Percentiles rank a stretch among this genome's conserved stretches.
These are phyloP conservation scores for Hamamelis virginiana DNA, from an alignment of 164 flowering plant genomes.

Conservation along the genomic window DNA sequence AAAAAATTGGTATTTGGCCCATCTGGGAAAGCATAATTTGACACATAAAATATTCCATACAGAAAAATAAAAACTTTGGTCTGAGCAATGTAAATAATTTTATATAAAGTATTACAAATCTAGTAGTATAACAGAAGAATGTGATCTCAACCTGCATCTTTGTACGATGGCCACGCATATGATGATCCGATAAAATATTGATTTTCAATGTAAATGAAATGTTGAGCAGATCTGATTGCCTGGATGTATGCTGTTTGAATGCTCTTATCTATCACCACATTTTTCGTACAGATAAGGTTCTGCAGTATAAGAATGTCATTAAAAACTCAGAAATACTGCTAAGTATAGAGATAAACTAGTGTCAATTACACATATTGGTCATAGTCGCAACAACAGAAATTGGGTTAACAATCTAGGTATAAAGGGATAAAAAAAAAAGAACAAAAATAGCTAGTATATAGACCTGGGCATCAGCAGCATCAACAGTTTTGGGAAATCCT, in stretches of 20 bases:
- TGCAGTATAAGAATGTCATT: conserved; percentile 31
- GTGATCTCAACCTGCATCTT: conserved; percentile 57
- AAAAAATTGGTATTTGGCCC: neutral
- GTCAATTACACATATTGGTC: neutral
- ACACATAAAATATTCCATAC: neutral
- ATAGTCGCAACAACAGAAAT: neutral
- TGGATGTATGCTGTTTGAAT: conserved; percentile 83
- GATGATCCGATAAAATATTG: conserved; percentile 86
- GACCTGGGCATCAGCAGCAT: conserved; percentile 46
- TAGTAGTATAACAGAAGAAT: neutral
- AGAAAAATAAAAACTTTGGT: neutral
- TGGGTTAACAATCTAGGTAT: neutral
- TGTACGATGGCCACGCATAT: conserved; percentile 80
- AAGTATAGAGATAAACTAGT: neutral
- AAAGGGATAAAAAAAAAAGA: neutral
- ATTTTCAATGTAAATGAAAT: conserved; percentile 78
- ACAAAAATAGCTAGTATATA: conserved; percentile 3
- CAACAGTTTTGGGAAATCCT: conserved; percentile 57
- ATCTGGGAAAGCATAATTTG: neutral
- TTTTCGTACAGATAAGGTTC: conserved; percentile 62
- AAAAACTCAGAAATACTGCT: neutral
- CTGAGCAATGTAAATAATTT: neutral
- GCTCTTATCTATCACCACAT: conserved; percentile 68
- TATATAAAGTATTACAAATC: neutral
- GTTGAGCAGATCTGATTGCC: conserved; percentile 83